Evolutionary conservation across 2,329 filamentous ascomycete species (phyloP).

Genomic region (Cytospora schulzeri): DNA sequence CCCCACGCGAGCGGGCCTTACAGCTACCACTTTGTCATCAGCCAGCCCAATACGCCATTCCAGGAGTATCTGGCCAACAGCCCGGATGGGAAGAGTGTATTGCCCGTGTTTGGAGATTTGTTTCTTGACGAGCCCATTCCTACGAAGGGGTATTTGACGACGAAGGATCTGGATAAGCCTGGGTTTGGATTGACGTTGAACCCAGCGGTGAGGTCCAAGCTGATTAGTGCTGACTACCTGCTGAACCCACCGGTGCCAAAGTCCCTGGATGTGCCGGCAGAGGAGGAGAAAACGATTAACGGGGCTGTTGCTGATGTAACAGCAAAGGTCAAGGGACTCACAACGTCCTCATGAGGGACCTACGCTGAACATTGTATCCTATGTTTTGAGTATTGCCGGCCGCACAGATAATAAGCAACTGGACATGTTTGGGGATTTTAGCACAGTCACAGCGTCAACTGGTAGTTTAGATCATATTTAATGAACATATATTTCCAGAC

Average conservation of each 20-base stretch:
- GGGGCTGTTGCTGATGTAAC: constrained; percentile 38
- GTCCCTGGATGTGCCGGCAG: constrained; percentile 26
- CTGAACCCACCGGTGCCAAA: constrained; percentile 66
- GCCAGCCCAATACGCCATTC: constrained; percentile 90
- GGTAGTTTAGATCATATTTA: background rate
- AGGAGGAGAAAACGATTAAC: constrained; percentile 29
- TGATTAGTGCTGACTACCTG: constrained; percentile 75
- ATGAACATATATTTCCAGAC: background rate
- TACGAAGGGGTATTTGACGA: constrained; percentile 76
- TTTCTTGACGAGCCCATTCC: constrained; percentile 92
- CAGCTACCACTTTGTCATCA: constrained; percentile 94
- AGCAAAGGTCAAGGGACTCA: constrained; percentile 40
- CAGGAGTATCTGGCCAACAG: constrained; percentile 96
- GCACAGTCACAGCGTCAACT: background rate
- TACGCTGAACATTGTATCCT: background rate
- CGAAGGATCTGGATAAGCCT: constrained; percentile 80
- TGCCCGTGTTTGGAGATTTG: constrained; percentile 89
- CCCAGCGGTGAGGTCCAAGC: constrained; percentile 67
- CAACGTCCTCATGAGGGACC: constrained; percentile 28
- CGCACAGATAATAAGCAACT: background rate
- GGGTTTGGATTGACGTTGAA: constrained; percentile 90
- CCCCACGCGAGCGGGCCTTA: constrained; percentile 94
- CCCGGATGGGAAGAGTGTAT: constrained; percentile 82
- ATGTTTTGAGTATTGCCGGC: background rate
- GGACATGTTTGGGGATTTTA: background rate